phyloP scores from a whole-genome alignment of 371 early-diverging fungal genomes.

The Actinomucor elegans region DNA sequence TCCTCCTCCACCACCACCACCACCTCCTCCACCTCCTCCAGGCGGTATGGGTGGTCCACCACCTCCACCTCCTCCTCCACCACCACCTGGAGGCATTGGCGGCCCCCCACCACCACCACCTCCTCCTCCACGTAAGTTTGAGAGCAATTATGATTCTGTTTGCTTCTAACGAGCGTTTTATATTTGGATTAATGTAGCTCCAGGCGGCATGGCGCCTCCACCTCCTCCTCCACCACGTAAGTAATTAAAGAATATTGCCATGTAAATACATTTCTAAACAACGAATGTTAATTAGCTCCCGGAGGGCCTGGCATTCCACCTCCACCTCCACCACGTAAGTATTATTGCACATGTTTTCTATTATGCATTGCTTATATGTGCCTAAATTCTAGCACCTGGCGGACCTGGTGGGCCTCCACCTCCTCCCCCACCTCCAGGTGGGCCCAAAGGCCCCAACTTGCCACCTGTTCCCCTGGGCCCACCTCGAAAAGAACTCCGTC shows the following conservation, averaged over 20 bases:
- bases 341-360: neutral
- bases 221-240: slow-evolving; percentile 27
- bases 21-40: slow-evolving; percentile 19
- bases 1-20: slow-evolving; percentile 26
- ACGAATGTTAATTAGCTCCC: slow-evolving; percentile 5
- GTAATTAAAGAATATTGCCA: neutral
- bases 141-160: too few species aligned
- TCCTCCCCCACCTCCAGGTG: slow-evolving; percentile 27
- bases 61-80: slow-evolving; percentile 25
- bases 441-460: slow-evolving; percentile 14
- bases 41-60: slow-evolving; percentile 10
- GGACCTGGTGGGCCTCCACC: slow-evolving; percentile 18
- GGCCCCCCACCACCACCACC: neutral
- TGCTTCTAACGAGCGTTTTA: too few species aligned
- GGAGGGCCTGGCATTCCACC: slow-evolving; percentile 8
- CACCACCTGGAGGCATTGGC: slow-evolving; percentile 2
- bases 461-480: slow-evolving; percentile 29
- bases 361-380: neutral
- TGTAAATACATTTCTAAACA: too few species aligned
- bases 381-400: slow-evolving; percentile 5
- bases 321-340: slow-evolving; percentile 27
- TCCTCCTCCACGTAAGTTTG: slow-evolving; percentile 1
- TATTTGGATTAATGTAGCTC: neutral
- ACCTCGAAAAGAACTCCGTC: slow-evolving; percentile 37
- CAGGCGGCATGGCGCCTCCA: slow-evolving; percentile 17